These are phyloP conservation scores for Ramaria rubella DNA, from an alignment of 768 basidiomycete genomes.

Conservation along the genomic window DNA sequence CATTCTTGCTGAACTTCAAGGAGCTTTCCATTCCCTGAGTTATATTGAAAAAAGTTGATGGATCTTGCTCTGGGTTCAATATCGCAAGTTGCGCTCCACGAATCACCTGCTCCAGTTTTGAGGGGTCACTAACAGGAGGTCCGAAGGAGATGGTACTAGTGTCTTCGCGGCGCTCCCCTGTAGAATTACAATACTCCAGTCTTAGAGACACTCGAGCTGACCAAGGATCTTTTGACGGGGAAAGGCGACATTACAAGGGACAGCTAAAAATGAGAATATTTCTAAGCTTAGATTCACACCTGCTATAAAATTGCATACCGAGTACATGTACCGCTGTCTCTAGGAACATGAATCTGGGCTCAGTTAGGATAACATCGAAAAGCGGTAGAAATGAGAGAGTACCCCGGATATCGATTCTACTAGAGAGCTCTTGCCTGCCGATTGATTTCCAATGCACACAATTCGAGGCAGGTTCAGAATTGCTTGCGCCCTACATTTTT, in stretches of 20 bases:
- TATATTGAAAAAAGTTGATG: slow-evolving; percentile 9
- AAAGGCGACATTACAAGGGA: slow-evolving; percentile 20
- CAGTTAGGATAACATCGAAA: background rate
- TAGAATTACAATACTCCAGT: slow-evolving; percentile 14
- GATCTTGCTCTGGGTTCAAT: slow-evolving; percentile 14
- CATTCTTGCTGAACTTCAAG: slow-evolving; percentile 18
- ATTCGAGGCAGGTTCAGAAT: slow-evolving; percentile 23
- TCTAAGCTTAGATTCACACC: background rate
- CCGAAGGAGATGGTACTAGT: slow-evolving; percentile 14
- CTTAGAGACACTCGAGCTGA: slow-evolving; percentile 16
- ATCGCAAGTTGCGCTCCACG: slow-evolving; percentile 20
- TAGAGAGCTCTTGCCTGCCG: slow-evolving; percentile 31
- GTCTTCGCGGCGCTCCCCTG: background rate
- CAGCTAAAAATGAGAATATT: background rate
- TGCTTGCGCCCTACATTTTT: background rate
- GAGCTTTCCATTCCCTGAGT: too few species aligned
- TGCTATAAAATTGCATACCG: background rate
- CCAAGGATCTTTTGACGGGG: background rate
- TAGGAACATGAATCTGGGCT: slow-evolving; percentile 4
- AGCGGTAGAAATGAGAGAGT: background rate
- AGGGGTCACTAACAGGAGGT: background rate
- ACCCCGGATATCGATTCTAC: background rate
- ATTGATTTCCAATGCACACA: slow-evolving; percentile 49
- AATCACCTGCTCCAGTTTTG: slow-evolving; percentile 13
- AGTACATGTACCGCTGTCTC: slow-evolving; percentile 8